phyloP scores from a whole-genome alignment of 306 rosid species.

The Dryas drummondii region DNA sequence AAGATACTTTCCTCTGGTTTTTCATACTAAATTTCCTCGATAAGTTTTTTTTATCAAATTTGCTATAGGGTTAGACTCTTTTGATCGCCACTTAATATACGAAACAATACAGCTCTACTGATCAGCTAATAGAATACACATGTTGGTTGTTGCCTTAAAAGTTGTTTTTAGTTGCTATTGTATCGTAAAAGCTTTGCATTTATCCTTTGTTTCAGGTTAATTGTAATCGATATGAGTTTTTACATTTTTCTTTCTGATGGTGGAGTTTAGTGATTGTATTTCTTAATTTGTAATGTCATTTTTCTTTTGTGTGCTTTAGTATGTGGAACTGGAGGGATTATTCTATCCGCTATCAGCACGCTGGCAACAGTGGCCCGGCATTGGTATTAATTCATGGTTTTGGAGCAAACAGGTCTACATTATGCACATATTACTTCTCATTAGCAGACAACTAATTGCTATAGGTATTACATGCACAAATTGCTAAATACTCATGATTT shows the following conservation, averaged over 20 bases:
- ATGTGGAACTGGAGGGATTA: conserved; percentile 89
- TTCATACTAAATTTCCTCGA: not conserved
- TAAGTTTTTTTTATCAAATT: not conserved
- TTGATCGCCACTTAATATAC: not conserved
- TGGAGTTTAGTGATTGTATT: not conserved
- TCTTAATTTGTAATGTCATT: not conserved
- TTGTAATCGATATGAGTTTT: not conserved
- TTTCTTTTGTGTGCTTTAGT: conserved; percentile 33
- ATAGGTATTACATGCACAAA: conserved; percentile 41
- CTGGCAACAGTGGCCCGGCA: conserved; percentile 78
- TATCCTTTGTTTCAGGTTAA: not conserved
- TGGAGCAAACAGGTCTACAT: conserved; percentile 93
- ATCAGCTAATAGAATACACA: not conserved
- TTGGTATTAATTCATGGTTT: conserved; percentile 81
- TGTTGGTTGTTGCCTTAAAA: not conserved
- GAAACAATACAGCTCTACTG: not conserved
- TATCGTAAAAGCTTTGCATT: not conserved
- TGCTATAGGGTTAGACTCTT: not conserved
- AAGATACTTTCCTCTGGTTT: not conserved
- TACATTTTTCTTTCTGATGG: not conserved
- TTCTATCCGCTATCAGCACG: conserved; percentile 72
- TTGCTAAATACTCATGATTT: conserved; percentile 6
- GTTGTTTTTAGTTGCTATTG: not conserved
- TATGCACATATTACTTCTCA: conserved; percentile 44
- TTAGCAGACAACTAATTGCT: conserved; percentile 38